Base-by-base conservation (phyloP, 768 basidiomycete genomes). In the Mycena floridula region DNA sequence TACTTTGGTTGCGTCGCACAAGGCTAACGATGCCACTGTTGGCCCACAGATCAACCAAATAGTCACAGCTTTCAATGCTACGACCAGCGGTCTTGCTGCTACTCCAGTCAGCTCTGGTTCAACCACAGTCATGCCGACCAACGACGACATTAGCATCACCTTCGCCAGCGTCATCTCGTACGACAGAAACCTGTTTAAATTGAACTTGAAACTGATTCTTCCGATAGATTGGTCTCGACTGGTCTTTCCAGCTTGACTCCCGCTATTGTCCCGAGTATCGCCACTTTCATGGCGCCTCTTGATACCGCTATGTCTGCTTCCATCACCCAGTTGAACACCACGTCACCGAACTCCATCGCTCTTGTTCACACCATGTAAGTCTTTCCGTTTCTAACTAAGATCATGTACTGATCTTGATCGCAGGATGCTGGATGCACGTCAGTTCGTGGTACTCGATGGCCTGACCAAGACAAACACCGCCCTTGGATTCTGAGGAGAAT, bases 81-180 rank as follows among this genome's bases (percentile, higher is more conserved):
- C 46, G 5, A 40, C 28, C 11, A 13, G 16, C n/a, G 23, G 28
- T 28, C 51, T 53, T 12, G 22, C 28, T 6, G 24, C 7, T 8
- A 53, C 43, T 15, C 43, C 49, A 4, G 46, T 42, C 9, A 50
- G 49, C 43, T 44, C 37, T 3, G 51, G 51, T 41, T 53, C 51
- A 16, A 48, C 42, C 11, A 50, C 49, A 2, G 43, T 45, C 2
- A 21, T n/a, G 11, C 51, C 51, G 8, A 53, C 51, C 5, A 50
- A 53, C 45, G 51, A 53, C 25, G 49, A 53, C 4, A 45, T 53
- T 22, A 45, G 49, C 23, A 42, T 50, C 40, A 40, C 38, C 20
- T 50, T 40, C 35, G 32, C 26, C 35, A 8, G n/a, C n/a, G n/a
- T n/a, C n/a, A n/a, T n/a, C n/a, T n/a, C n/a, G n/a, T n/a, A n/a